A percentile compares a stretch with the other conserved stretches of the same genome.
Conservation (phyloP, 257 asterid species). For the Verbena officinalis region DNA sequence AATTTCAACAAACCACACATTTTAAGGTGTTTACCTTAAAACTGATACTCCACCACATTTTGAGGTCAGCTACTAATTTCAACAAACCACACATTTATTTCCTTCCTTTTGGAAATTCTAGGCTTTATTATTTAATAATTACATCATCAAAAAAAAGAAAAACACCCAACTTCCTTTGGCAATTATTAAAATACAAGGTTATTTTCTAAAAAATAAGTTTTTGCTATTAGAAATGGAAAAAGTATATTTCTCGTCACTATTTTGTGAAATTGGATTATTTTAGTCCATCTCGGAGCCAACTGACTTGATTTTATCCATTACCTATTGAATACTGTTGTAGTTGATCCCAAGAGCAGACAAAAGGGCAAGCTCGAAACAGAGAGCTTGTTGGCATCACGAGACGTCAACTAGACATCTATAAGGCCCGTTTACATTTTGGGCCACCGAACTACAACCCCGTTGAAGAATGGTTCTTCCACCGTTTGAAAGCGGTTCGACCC, state of each 20-base stretch:
- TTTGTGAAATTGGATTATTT: too few relatives aligned
- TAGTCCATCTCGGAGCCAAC: not conserved
- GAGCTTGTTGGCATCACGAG: constrained; percentile 67
- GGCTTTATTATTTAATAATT: not conserved
- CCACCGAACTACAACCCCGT: constrained; percentile 97
- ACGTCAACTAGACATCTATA: constrained; percentile 84
- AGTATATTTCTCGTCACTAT: too few relatives aligned
- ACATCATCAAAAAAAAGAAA: not conserved
- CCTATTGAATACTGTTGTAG: constrained; percentile 73
- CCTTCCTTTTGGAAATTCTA: not conserved
- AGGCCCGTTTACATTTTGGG: constrained; percentile 96
- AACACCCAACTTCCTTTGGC: too few relatives aligned
- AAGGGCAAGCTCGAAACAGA: constrained; percentile 99
- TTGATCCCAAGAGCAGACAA: constrained; percentile 98
- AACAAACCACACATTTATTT: not conserved
- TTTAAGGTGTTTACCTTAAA: constrained; percentile 84
- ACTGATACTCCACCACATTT: constrained; percentile 70
- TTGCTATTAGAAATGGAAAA: too few relatives aligned
- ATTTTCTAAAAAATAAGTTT: too few relatives aligned
- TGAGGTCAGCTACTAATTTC: constrained; percentile 54
- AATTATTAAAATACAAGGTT: too few relatives aligned
- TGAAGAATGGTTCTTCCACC: constrained; percentile 99
- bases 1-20: not conserved
- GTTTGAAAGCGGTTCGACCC: constrained; percentile 94
- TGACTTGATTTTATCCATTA: not conserved